Base-by-base conservation (phyloP, 345 rosid species). In the Dipteronia dyeriana region DNA sequence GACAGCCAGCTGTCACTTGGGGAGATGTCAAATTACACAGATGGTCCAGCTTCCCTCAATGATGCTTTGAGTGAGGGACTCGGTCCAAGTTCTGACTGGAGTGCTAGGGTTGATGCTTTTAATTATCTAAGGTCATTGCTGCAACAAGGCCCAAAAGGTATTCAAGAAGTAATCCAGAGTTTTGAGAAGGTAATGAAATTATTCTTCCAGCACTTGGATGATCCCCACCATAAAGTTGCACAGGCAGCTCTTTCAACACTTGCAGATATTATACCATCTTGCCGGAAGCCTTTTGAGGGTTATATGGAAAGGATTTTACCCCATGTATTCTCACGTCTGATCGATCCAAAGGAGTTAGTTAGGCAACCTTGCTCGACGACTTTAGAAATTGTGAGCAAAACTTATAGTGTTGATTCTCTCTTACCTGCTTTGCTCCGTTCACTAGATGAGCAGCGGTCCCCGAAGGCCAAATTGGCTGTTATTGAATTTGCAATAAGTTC, bases 171-270 rank as follows among this genome's bases (percentile, higher is more conserved):
- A 72, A 81, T 90, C 70, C 99, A 94, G 85, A 92, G 81, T 82
- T 94, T 96, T 45, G 99, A 96, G 90, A 96, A 94, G 85, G 97
- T 96, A 76, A 96, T 96, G 99, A 96, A 96, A 86, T 88, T 96
- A 62, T 96, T 94, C 84, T 94, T 96, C 84, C 97, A 91, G 87
- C 98, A 96, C 80, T 85, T 96, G 84, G 97, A 96, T 86, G 99
- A 96, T 86, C 99, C 99, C 60, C 99, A 96, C 85, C 99, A 94
- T 87, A 96, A 96, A 85, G 99, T 94, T 70, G 99, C 99, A 26
- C 99, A 96, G 85, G 99, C 99, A 82, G 98, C 99, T 82, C 89
- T 96, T 66, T 91, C 98, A 45, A 89, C 98, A 26, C 97, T 96
- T 17, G 97, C 98, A 25, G 98, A 94, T 83, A 88, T 96, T 76